A percentile compares a stretch with the other conserved stretches of the same genome.
Evolutionary conservation across 179 eudicot genomes (phyloP).

Genomic region (Drosera spatulata): DNA sequence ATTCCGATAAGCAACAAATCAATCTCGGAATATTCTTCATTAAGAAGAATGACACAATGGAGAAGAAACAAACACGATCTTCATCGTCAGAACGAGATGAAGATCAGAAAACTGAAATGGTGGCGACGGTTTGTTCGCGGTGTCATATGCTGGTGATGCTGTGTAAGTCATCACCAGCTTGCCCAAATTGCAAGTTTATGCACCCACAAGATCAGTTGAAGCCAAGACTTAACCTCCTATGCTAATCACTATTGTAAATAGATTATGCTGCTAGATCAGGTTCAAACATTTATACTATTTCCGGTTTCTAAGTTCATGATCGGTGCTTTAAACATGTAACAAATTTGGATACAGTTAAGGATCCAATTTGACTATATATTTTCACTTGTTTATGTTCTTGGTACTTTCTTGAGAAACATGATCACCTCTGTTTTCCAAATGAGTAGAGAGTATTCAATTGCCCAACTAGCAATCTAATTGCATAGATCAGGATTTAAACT

Average conservation of each 20-base stretch:
- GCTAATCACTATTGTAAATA: conserved; percentile 10
- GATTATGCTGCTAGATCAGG: too few relatives aligned
- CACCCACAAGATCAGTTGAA: conserved; percentile 64
- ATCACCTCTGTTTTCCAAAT: too few relatives aligned
- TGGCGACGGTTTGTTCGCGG: conserved; percentile 59
- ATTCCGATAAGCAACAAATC: conserved; percentile 13
- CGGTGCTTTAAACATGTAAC: too few relatives aligned
- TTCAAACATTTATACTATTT: too few relatives aligned
- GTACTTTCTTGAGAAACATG: too few relatives aligned
- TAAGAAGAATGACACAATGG: conserved; percentile 9
- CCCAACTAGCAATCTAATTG: too few relatives aligned
- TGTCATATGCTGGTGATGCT: conserved; percentile 94
- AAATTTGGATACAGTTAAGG: too few relatives aligned
- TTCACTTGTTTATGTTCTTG: too few relatives aligned
- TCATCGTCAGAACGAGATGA: conserved; percentile 6
- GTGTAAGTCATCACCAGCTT: conserved; percentile 68
- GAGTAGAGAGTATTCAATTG: too few relatives aligned
- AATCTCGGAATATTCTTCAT: conserved; percentile 3
- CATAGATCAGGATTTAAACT: too few relatives aligned
- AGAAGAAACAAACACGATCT: conserved; percentile 21
- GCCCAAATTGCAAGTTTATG: conserved; percentile 87
- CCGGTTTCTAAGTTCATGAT: too few relatives aligned
- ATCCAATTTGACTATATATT: too few relatives aligned
- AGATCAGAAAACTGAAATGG: conserved; percentile 46
- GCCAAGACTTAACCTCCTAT: conserved; percentile 43